These are phyloP conservation scores for Monilinia fructicola DNA, from an alignment of 2,329 filamentous ascomycete species.

Conservation along the genomic window DNA sequence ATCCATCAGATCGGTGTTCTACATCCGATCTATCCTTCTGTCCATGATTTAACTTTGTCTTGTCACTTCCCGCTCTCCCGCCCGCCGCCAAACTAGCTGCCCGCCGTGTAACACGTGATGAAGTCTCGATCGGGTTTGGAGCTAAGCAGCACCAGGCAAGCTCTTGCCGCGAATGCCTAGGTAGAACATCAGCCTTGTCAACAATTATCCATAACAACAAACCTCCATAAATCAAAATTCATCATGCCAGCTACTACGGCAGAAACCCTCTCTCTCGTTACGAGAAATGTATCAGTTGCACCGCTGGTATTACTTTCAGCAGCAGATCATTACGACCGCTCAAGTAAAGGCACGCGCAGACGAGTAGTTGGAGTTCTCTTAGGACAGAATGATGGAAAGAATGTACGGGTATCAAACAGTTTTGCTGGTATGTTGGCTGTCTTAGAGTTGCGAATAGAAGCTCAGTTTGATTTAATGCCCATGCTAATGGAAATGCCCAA, in stretches of 20 bases:
- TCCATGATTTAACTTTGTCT: background rate
- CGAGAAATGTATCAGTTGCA: constrained; percentile 92
- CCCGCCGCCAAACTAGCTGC: background rate
- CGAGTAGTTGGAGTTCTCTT: constrained; percentile 92
- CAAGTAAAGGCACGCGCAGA: constrained; percentile 80
- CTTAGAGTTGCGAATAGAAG: background rate
- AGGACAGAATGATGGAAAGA: constrained; percentile 94
- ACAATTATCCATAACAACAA: constrained; percentile 23
- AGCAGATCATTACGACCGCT: constrained; percentile 97
- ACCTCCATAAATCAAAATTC: constrained; percentile 33
- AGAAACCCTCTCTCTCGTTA: constrained; percentile 93
- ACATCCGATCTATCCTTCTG: constrained; percentile 9
- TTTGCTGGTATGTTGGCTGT: constrained; percentile 74
- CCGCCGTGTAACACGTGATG: constrained; percentile 12
- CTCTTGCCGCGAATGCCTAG: constrained; percentile 24
- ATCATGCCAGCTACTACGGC: constrained; percentile 94
- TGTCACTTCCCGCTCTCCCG: constrained; percentile 7
- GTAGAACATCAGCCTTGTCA: constrained; percentile 24
- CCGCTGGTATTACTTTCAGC: constrained; percentile 96
- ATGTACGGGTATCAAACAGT: constrained; percentile 96
- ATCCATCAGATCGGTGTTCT: no score
- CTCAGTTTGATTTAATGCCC: background rate
- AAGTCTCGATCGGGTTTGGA: constrained; percentile 19
- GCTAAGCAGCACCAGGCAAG: constrained; percentile 21
- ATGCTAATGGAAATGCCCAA: constrained; percentile 33